These are phyloP conservation scores for Ceriops decandra DNA, from an alignment of 345 rosid species.

Conservation along the genomic window DNA sequence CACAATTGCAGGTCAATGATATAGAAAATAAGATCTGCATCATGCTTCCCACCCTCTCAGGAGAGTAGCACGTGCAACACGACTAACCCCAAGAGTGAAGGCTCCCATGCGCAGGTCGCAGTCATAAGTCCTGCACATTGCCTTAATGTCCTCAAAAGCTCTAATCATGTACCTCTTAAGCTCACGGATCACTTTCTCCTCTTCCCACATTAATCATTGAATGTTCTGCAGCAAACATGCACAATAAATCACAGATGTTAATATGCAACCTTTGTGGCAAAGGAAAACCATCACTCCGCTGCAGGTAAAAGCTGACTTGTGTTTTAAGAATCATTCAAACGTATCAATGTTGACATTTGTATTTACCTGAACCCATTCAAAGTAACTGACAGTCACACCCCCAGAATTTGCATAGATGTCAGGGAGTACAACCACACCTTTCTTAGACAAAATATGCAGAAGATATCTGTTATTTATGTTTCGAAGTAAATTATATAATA, in stretches of 20 bases:
- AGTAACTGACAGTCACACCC: conserved; percentile 27
- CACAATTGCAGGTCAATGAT: background rate
- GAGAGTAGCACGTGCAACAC: conserved; percentile 24
- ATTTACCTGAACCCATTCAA: conserved; percentile 28
- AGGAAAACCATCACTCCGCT: no score
- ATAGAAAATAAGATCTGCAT: background rate
- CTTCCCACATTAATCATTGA: conserved; percentile 32
- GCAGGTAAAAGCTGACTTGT: no score
- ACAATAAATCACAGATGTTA: no score
- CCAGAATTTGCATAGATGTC: conserved; percentile 28
- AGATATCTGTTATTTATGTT: background rate
- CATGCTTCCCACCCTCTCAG: conserved; percentile 26
- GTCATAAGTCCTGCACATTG: conserved; percentile 20
- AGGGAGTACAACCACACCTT: conserved; percentile 24
- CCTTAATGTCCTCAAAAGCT: conserved; percentile 20
- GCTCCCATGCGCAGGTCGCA: conserved; percentile 29
- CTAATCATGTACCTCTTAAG: conserved; percentile 23
- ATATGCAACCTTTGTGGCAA: no score
- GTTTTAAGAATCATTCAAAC: no score
- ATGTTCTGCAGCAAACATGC: conserved; percentile 14
- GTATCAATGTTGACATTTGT: no score
- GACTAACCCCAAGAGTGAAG: conserved; percentile 21
- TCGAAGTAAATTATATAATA: background rate
- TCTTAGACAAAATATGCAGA: conserved; percentile 23
- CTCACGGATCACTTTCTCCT: conserved; percentile 24